phyloP scores from a whole-genome alignment of 129 eudicot genomes.

The Flaveria brownii region DNA sequence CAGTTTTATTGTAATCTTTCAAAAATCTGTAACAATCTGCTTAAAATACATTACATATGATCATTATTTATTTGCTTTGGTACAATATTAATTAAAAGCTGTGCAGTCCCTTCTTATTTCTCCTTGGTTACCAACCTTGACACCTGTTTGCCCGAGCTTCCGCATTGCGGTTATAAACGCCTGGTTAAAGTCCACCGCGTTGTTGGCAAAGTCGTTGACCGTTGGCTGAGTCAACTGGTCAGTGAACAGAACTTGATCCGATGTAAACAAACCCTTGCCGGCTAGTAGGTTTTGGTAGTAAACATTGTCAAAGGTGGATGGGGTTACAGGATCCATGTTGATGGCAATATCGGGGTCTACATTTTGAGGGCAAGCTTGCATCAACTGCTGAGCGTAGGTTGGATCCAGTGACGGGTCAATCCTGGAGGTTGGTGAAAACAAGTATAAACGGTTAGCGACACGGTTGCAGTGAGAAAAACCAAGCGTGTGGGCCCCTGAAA shows the following conservation, averaged over 20 bases:
- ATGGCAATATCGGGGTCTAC: slow-evolving; percentile 53
- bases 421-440: slow-evolving; percentile 46
- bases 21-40: slow-evolving; percentile 14
- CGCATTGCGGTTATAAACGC: slow-evolving; percentile 73
- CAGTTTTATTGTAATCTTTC: slow-evolving; percentile 27
- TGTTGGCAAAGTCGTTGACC: slow-evolving; percentile 61
- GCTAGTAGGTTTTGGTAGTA: slow-evolving; percentile 61
- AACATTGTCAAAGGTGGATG: slow-evolving; percentile 53
- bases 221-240: slow-evolving; percentile 48
- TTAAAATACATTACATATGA: slow-evolving; percentile 4
- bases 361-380: slow-evolving; percentile 52
- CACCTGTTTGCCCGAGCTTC: slow-evolving; percentile 68
- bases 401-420: slow-evolving; percentile 72
- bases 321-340: slow-evolving; percentile 65
- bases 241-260: slow-evolving; percentile 67
- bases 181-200: slow-evolving; percentile 43
- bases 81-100: slow-evolving; percentile 45
- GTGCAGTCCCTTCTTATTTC: slow-evolving; percentile 71
- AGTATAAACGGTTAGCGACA: slow-evolving; percentile 64
- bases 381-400: slow-evolving; percentile 60
- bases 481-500: slow-evolving; percentile 79
- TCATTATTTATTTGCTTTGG: slow-evolving; percentile 4
- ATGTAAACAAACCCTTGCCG: slow-evolving; percentile 73
- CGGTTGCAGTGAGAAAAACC: slow-evolving; percentile 78
- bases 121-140: slow-evolving; percentile 70